phyloP scores from a whole-genome alignment of 768 basidiomycete genomes.

The Auricularia sp. region DNA sequence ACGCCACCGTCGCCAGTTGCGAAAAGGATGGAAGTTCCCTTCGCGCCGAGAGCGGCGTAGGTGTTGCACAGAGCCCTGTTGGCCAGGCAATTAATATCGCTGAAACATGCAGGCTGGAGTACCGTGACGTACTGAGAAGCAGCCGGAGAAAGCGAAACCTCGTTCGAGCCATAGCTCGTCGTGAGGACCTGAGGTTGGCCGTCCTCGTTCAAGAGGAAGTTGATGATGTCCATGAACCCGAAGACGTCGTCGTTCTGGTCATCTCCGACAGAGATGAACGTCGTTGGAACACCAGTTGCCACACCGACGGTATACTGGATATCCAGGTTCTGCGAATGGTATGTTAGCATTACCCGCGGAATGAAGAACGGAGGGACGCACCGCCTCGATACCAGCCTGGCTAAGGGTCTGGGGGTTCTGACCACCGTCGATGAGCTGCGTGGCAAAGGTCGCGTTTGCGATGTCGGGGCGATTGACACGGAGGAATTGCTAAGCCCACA shows the following conservation, averaged over 20 bases:
- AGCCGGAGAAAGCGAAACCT: conserved; percentile 11
- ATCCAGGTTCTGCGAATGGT: conserved; percentile 18
- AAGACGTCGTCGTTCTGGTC: conserved; percentile 11
- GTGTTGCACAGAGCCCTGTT: conserved; percentile 20
- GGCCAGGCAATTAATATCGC: conserved; percentile 1
- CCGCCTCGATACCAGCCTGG: conserved; percentile 10
- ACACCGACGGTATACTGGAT: conserved; percentile 29
- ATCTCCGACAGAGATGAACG: conserved; percentile 20
- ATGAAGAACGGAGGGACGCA: neutral
- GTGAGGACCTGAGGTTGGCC: conserved; percentile 21
- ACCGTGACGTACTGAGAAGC: conserved; percentile 5
- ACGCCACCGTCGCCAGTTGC: conserved; percentile 15
- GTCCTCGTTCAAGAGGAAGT: conserved; percentile 16
- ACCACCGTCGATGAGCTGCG: conserved; percentile 9
- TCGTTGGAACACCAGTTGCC: conserved; percentile 20
- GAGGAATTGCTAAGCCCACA: conserved; percentile 4
- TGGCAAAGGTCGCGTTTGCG: conserved; percentile 7
- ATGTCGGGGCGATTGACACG: conserved; percentile 8
- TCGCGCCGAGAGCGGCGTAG: conserved; percentile 17
- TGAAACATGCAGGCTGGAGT: conserved; percentile 13
- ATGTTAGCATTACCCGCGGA: too few relatives aligned
- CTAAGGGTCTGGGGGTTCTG: conserved; percentile 5
- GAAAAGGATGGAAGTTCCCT: conserved; percentile 12
- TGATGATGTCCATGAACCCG: conserved; percentile 20
- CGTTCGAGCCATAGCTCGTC: conserved; percentile 21